phyloP scores from a whole-genome alignment of 192 early-diverging fungal species.

The Spinellus fusiger region DNA sequence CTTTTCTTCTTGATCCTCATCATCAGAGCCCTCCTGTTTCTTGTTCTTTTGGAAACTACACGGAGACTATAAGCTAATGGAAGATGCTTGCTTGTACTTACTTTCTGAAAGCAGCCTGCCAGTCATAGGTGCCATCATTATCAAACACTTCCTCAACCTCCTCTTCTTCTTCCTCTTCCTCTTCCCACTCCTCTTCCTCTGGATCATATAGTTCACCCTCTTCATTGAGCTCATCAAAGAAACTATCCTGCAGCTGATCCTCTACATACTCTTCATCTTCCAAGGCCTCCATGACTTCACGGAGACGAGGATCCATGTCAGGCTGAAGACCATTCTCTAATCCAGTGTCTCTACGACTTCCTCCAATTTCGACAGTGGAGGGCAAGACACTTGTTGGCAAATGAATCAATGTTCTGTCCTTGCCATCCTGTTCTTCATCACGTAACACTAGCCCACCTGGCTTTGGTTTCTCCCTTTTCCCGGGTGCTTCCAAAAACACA shows the following conservation, averaged over 20 bases:
- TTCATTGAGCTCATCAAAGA: constrained; percentile 75
- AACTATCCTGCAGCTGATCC: constrained; percentile 74
- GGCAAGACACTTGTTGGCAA: constrained; percentile 75
- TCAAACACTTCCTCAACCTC: constrained; percentile 43
- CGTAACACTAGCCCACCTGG: constrained; percentile 26
- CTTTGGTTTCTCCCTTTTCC: constrained; percentile 47
- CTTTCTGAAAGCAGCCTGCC: constrained; percentile 54
- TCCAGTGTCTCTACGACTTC: constrained; percentile 63
- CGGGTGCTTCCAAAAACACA: constrained; percentile 69
- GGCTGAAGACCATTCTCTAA: constrained; percentile 56
- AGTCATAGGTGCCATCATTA: constrained; percentile 24
- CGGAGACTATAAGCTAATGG: not conserved
- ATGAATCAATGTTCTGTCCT: constrained; percentile 35
- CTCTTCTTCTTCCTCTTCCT: constrained; percentile 39
- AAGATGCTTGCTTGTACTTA: constrained; percentile 2
- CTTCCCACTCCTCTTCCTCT: constrained; percentile 55
- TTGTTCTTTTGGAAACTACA: constrained; percentile 39
- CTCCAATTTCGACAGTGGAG: constrained; percentile 59
- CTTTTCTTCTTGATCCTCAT: constrained; percentile 34
- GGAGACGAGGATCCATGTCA: constrained; percentile 73
- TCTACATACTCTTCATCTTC: constrained; percentile 89
- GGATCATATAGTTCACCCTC: constrained; percentile 42
- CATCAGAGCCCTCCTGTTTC: constrained; percentile 24
- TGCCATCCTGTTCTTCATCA: constrained; percentile 24
- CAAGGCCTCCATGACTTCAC: constrained; percentile 88